phyloP scores from a whole-genome alignment of 1,284 basidiomycete genomes.

The Pterulicium gracile region DNA sequence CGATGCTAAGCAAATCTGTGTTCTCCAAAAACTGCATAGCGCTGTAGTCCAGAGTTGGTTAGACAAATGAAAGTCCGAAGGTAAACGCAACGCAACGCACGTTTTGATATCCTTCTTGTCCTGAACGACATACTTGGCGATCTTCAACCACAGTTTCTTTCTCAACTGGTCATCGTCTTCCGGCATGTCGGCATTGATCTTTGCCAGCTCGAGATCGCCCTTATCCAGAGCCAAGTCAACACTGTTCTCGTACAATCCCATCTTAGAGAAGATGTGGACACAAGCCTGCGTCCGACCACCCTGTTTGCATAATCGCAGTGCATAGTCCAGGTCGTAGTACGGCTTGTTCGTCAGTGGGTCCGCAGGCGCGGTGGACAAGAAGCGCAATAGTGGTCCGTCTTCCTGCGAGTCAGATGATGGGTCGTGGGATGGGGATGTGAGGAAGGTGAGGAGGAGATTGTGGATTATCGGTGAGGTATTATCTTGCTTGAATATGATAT shows the following conservation, averaged over 20 bases:
- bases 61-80: too few relatives aligned
- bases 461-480: slow-evolving; percentile 84
- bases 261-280: slow-evolving; percentile 95
- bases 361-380: slow-evolving; percentile 75
- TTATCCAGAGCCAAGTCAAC: slow-evolving; percentile 93
- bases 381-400: slow-evolving; percentile 76
- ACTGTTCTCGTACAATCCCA: slow-evolving; percentile 94
- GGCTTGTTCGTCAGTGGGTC: slow-evolving; percentile 80
- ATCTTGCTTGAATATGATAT: slow-evolving; percentile 71
- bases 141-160: slow-evolving; percentile 97
- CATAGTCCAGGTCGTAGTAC: slow-evolving; percentile 96
- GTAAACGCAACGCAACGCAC: slow-evolving; percentile 34
- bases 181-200: slow-evolving; percentile 88
- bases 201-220: slow-evolving; percentile 88
- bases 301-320: slow-evolving; percentile 82
- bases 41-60: slow-evolving; percentile 28
- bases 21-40: slow-evolving; percentile 95
- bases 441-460: slow-evolving; percentile 88
- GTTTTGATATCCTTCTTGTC: slow-evolving; percentile 97
- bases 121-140: slow-evolving; percentile 94
- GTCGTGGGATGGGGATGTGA: slow-evolving; percentile 41
- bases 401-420: slow-evolving; percentile 37
- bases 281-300: slow-evolving; percentile 80
- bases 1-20: slow-evolving; percentile 92
- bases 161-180: slow-evolving; percentile 79